These are phyloP conservation scores for Coemansia erecta DNA, from an alignment of 192 early-diverging fungal genomes.

Conservation along the genomic window DNA sequence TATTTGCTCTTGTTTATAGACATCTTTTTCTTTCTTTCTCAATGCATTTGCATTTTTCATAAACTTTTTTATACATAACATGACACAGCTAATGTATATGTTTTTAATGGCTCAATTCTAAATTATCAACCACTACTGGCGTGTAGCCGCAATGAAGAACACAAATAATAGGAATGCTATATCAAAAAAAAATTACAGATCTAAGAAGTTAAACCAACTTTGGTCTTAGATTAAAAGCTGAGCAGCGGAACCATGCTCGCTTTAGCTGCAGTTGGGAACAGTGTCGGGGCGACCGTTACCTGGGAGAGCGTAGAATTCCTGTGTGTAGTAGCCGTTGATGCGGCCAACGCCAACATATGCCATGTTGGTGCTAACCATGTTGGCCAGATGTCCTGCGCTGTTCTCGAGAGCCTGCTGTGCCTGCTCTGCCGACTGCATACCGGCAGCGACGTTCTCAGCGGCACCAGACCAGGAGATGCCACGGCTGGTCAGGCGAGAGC, in stretches of 20 bases:
- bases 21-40: neutral
- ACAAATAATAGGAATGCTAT: too few species aligned
- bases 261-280: conserved; percentile 44
- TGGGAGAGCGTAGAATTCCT: conserved; percentile 41
- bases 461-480: conserved; percentile 32
- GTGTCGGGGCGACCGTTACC: conserved; percentile 17
- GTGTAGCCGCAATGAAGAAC: too few species aligned
- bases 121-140: too few species aligned
- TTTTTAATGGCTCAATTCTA: too few species aligned
- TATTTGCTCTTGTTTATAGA: neutral
- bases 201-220: neutral
- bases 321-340: conserved; percentile 52
- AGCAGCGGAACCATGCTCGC: too few species aligned
- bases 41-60: neutral
- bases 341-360: conserved; percentile 48
- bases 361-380: conserved; percentile 49
- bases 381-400: conserved; percentile 53
- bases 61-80: too few species aligned
- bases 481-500: conserved; percentile 23
- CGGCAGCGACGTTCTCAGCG: conserved; percentile 56
- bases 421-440: conserved; percentile 24
- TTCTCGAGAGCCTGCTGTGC: conserved; percentile 50
- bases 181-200: neutral
- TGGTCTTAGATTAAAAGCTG: neutral
- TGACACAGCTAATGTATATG: too few species aligned